Conservation (phyloP, 768 basidiomycete species). For the Pleurotus pulmonarius region DNA sequence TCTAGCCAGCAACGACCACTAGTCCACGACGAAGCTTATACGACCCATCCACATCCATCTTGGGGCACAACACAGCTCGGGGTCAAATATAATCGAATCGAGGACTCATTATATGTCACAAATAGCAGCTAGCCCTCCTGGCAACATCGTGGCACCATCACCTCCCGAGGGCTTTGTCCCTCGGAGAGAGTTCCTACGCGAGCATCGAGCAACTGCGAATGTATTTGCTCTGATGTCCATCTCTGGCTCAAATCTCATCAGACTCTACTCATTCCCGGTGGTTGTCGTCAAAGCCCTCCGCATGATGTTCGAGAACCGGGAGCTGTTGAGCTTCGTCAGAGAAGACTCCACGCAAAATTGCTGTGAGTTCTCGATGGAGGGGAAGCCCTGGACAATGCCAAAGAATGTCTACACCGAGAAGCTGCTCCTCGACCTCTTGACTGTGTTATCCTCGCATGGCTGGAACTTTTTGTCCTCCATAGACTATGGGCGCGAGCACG, state of each 20-base stretch:
- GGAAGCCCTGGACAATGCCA: slow-evolving; percentile 70
- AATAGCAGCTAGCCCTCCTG: slow-evolving; percentile 4
- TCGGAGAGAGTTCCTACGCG: slow-evolving; percentile 68
- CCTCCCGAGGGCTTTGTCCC: slow-evolving; percentile 57
- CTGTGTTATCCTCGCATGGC: slow-evolving; percentile 58
- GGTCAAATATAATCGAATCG: neutral
- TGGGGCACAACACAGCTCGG: no score
- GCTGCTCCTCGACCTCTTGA: slow-evolving; percentile 64
- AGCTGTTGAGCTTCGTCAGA: slow-evolving; percentile 39
- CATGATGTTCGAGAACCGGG: slow-evolving; percentile 47
- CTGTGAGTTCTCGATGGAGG: slow-evolving; percentile 62
- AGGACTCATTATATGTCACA: neutral
- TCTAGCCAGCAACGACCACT: slow-evolving; percentile 3
- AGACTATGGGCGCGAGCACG: slow-evolving; percentile 74
- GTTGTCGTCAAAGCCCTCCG: slow-evolving; percentile 50
- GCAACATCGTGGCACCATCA: slow-evolving; percentile 20
- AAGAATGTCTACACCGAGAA: slow-evolving; percentile 66
- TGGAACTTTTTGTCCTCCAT: slow-evolving; percentile 64
- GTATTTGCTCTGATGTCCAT: slow-evolving; percentile 71
- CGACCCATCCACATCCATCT: neutral
- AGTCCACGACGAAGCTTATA: neutral
- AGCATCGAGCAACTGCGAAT: slow-evolving; percentile 46
- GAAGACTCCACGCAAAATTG: slow-evolving; percentile 57
- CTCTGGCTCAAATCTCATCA: slow-evolving; percentile 56
- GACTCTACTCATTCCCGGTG: slow-evolving; percentile 67